phyloP scores from a whole-genome alignment of 805 yeast genomes.

The Teunomyces barrocoloradensis region DNA sequence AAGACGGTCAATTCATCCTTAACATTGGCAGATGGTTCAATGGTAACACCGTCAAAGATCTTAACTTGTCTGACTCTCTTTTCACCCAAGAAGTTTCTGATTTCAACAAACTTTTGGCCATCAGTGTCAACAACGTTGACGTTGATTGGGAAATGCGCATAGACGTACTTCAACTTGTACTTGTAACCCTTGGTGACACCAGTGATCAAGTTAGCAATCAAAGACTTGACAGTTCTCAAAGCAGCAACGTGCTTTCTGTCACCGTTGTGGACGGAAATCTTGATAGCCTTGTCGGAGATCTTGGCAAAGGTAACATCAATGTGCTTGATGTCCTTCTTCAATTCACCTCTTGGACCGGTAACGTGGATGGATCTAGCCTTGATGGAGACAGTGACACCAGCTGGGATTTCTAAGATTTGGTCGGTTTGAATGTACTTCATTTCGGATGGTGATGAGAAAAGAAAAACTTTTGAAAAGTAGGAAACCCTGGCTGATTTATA shows the following conservation, averaged over 20 bases:
- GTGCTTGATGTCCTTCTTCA: slow-evolving; percentile 89
- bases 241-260: slow-evolving; percentile 99
- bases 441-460: slow-evolving; percentile 7
- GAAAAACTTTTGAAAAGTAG: not conserved
- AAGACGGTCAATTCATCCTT: slow-evolving; percentile 92
- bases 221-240: slow-evolving; percentile 96
- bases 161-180: slow-evolving; percentile 99
- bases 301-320: slow-evolving; percentile 91
- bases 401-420: slow-evolving; percentile 82
- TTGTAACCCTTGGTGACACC: slow-evolving; percentile 99
- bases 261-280: slow-evolving; percentile 95
- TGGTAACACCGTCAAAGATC: slow-evolving; percentile 85
- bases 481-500: not conserved
- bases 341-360: slow-evolving; percentile 96
- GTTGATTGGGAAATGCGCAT: slow-evolving; percentile 99
- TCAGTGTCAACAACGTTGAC: slow-evolving; percentile 86
- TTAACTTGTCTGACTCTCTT: slow-evolving; percentile 90
- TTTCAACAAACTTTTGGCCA: slow-evolving; percentile 75
- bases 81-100: slow-evolving; percentile 99
- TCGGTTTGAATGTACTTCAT: slow-evolving; percentile 88
- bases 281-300: slow-evolving; percentile 67
- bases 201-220: slow-evolving; percentile 88
- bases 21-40: slow-evolving; percentile 75
- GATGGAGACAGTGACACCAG: slow-evolving; percentile 87
- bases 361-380: slow-evolving; percentile 88